Percentiles rank a stretch among this genome's conserved stretches.
phyloP scores from a whole-genome alignment of 257 asterid species.

The Solanum pimpinellifolium region DNA sequence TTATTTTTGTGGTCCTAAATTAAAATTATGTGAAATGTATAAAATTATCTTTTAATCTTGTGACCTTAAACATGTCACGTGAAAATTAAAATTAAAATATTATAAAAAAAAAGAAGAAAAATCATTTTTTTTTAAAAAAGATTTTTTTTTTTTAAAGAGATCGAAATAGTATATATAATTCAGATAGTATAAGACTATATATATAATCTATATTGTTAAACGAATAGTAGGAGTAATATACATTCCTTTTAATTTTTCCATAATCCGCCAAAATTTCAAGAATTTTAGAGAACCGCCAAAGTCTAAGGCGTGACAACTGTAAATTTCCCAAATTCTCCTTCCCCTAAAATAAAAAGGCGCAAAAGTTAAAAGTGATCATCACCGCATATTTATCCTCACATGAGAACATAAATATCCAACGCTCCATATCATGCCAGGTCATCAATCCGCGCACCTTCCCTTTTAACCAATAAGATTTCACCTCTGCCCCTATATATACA shows the following conservation, averaged over 20 bases:
- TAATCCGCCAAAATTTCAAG: background rate
- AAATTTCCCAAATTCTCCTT: background rate
- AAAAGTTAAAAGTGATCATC: background rate
- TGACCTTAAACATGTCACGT: too few relatives aligned
- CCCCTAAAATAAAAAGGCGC: background rate
- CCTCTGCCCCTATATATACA: background rate
- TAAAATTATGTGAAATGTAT: too few relatives aligned
- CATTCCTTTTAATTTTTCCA: background rate
- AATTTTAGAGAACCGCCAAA: background rate
- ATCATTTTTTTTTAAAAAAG: rapidly evolving
- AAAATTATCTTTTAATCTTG: too few relatives aligned
- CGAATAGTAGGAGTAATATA: too few relatives aligned
- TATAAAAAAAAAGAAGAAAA: too few relatives aligned
- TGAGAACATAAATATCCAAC: background rate
- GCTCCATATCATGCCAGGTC: background rate
- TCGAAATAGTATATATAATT: too few relatives aligned
- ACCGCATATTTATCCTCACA: background rate
- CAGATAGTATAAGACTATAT: too few relatives aligned
- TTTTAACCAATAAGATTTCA: conserved; percentile 3
- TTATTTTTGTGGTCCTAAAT: too few relatives aligned
- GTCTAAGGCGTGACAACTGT: background rate
- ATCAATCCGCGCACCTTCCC: conserved; percentile 5
- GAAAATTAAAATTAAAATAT: too few relatives aligned
- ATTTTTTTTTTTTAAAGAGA: too few relatives aligned
- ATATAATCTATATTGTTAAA: too few relatives aligned